Evolutionary conservation across 2,329 filamentous ascomycete genomes (phyloP), one percentile per base, ranked within the genome.

Genomic region (Claviceps digitariae): DNA sequence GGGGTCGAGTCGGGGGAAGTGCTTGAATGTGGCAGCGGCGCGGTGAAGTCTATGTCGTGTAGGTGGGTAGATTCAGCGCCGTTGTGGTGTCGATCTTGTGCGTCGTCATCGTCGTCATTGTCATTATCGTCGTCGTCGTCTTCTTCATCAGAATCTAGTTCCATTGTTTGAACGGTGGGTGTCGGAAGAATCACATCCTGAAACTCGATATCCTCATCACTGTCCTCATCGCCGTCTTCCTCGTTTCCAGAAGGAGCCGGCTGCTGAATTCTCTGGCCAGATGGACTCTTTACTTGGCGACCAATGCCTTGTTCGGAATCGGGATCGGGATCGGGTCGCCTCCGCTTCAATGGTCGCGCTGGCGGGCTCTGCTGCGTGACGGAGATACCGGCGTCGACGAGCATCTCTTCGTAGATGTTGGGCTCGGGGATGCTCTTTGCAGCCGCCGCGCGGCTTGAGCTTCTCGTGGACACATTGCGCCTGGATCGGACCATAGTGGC

Each of bases 121-220:
- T 71, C 69, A 12, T 71, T 68, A 1, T 72, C 69, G 3, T 70
- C 69, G 1, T 73, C 68, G 1, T 63, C 62, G 1, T 72, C 72
- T 1, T 65, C 64, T 0, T 71, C 73, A 10, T 75, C 75, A 0
- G 73, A 74, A 36, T 76, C 74, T 52, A 70, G 62, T 47, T 74
- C 69, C 52, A 78, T 68, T 1, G 76, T 80, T 60, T 81, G 77
- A 20, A 78, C 58, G 0, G 70, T 76, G 0, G 75, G 69, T 15
- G 66, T 57, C 0, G 77, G 76, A 3, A 77, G 58, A 4, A 64
- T 58, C 1, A 79, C 73, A 59, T 79, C 76, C 56, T 78, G 70
- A 57, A 79, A 78, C 45, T 75, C 70, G 23, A 74, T 53, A 13
- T 69, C 66, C 3, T 74, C 72, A 3, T 73, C 73, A 3, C 72